Evolutionary conservation across 768 basidiomycete genomes (phyloP).

Genomic region (Tylopilus sp.): DNA sequence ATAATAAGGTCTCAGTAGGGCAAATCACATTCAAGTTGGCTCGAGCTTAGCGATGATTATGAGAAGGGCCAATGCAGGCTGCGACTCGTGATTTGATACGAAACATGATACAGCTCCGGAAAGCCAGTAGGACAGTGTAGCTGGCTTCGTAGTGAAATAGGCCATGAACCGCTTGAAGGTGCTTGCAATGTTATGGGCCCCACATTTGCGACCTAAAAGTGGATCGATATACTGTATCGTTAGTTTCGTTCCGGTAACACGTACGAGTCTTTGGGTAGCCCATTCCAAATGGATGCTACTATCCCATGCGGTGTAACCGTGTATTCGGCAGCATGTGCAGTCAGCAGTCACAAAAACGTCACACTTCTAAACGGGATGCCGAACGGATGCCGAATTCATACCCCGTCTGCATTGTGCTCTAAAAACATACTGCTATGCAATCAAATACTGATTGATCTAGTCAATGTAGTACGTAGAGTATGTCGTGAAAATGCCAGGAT

Average conservation of each 20-base stretch:
- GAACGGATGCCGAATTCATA: no score
- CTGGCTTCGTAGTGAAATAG: no score
- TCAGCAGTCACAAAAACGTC: no score
- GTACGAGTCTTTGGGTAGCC: background rate
- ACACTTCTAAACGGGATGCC: no score
- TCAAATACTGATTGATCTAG: no score
- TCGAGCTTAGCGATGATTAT: background rate
- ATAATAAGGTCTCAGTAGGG: slow-evolving; percentile 1
- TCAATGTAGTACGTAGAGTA: no score
- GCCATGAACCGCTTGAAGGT: no score
- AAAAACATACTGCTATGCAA: no score
- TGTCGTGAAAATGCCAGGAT: no score
- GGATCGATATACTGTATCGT: background rate
- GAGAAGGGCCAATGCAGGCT: background rate
- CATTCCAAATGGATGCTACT: background rate
- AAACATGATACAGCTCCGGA: background rate
- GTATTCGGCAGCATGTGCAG: no score
- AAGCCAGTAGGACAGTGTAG: background rate
- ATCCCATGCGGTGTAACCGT: no score
- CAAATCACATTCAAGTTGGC: slow-evolving; percentile 5
- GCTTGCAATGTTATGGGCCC: background rate
- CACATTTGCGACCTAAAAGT: background rate
- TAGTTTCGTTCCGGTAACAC: background rate
- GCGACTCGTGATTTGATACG: background rate
- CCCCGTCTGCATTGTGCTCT: no score